Evolutionary conservation across 371 early-diverging fungal genomes (phyloP).

Genomic region (Syncephalis plumigaleata): DNA sequence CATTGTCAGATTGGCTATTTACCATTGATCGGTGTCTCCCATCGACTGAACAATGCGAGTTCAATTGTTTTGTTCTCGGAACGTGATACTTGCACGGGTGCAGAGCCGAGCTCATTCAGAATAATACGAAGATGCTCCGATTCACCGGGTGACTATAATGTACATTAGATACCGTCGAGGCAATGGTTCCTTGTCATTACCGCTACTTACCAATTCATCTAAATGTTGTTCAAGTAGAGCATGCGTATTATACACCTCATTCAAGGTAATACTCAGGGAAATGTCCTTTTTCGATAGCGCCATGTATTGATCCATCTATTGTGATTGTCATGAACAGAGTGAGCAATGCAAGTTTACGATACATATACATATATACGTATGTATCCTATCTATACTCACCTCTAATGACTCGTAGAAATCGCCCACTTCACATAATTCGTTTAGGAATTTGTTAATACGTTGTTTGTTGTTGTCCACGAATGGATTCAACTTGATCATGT

Average conservation of each 20-base stretch:
- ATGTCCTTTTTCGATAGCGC: constrained; percentile 85
- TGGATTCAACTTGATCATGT: constrained; percentile 76
- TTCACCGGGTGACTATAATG: constrained; percentile 39
- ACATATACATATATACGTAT: background rate
- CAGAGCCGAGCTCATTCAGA: constrained; percentile 57
- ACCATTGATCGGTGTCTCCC: constrained; percentile 83
- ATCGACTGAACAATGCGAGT: constrained; percentile 71
- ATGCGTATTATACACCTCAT: constrained; percentile 86
- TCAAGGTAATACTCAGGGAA: constrained; percentile 67
- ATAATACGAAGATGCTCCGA: constrained; percentile 64
- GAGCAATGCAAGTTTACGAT: too few species aligned
- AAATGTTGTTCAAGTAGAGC: constrained; percentile 66
- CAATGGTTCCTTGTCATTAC: background rate
- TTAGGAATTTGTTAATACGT: constrained; percentile 70
- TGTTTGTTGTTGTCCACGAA: constrained; percentile 79
- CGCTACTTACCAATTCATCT: constrained; percentile 34
- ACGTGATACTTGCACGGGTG: constrained; percentile 64
- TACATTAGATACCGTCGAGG: background rate
- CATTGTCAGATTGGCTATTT: constrained; percentile 12
- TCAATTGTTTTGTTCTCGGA: constrained; percentile 70
- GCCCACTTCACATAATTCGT: constrained; percentile 81
- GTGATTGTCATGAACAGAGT: background rate
- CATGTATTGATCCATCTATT: constrained; percentile 87
- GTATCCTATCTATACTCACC: constrained; percentile 13
- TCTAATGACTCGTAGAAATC: constrained; percentile 90